These are phyloP conservation scores for barley (Hordeum vulgare) DNA, from an alignment of 176 grass and related monocot genomes.

Conservation along the genomic window DNA sequence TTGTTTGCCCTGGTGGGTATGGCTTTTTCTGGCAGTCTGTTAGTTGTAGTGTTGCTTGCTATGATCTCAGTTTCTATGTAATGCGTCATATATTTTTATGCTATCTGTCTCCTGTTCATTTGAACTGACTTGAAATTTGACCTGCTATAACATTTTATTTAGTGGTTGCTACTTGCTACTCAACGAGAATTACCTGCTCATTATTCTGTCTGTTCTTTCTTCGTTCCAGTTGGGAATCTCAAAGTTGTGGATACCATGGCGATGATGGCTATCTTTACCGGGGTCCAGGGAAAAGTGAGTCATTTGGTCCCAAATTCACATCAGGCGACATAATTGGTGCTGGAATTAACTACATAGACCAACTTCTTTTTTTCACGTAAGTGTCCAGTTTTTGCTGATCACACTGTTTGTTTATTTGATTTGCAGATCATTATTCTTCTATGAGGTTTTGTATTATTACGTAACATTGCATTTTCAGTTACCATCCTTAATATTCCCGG, in stretches of 20 bases:
- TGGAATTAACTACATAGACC: slow-evolving; percentile 79
- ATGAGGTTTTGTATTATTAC: neutral
- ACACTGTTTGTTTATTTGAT: neutral
- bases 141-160: neutral
- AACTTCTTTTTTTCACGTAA: slow-evolving; percentile 97
- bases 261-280: slow-evolving; percentile 78
- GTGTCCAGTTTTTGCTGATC: slow-evolving; percentile 19
- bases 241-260: slow-evolving; percentile 92
- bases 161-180: neutral
- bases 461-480: neutral
- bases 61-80: neutral
- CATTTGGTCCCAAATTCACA: slow-evolving; percentile 92
- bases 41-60: neutral
- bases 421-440: neutral
- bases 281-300: slow-evolving; percentile 49
- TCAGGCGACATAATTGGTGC: slow-evolving; percentile 77
- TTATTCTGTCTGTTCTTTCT: slow-evolving; percentile 12
- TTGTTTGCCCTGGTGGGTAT: neutral
- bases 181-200: neutral
- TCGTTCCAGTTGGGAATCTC: slow-evolving; percentile 71
- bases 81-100: neutral
- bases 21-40: neutral
- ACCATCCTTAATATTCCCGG: neutral
- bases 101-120: neutral
- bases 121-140: slow-evolving; percentile 7